phyloP scores from a whole-genome alignment of 1,284 basidiomycete genomes.

The Mycena sp. region DNA sequence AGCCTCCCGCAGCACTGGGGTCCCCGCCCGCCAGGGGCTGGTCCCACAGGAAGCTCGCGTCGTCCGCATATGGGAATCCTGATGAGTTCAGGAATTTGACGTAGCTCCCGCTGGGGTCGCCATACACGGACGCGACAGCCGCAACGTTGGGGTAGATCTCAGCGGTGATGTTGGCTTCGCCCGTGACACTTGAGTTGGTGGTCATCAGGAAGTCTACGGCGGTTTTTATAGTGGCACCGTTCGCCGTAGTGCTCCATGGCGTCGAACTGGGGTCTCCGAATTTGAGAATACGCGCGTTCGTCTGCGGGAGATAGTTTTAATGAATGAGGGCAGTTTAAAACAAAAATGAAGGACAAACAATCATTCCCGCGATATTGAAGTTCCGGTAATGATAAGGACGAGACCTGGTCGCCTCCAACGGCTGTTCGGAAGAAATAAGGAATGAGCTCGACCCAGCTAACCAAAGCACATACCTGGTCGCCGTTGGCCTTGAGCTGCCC shows the following conservation, averaged over 20 bases:
- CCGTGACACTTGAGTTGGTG: constrained; percentile 41
- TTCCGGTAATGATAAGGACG: constrained; percentile 71
- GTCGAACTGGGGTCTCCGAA: constrained; percentile 51
- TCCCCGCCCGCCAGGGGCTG: constrained; percentile 42
- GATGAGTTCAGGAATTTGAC: constrained; percentile 50
- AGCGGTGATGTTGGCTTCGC: constrained; percentile 44
- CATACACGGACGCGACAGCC: constrained; percentile 61
- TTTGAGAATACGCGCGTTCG: constrained; percentile 59
- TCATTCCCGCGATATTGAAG: constrained; percentile 78
- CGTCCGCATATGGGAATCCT: constrained; percentile 47
- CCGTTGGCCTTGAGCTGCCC: constrained; percentile 58
- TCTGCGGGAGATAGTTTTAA: constrained; percentile 43
- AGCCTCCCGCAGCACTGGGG: not conserved
- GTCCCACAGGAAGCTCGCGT: constrained; percentile 43
- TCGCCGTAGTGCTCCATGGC: constrained; percentile 58
- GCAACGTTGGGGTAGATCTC: constrained; percentile 61
- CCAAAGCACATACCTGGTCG: constrained; percentile 53
- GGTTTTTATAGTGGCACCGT: constrained; percentile 57
- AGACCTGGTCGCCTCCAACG: constrained; percentile 64
- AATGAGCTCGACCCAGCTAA: not conserved
- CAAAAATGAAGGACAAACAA: constrained; percentile 47
- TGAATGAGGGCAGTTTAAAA: not conserved
- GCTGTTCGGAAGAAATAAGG: constrained; percentile 40
- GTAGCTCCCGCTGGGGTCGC: constrained; percentile 62
- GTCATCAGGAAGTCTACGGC: constrained; percentile 66